phyloP scores from a whole-genome alignment of 257 asterid genomes.

The Anisodus tanguticus region DNA sequence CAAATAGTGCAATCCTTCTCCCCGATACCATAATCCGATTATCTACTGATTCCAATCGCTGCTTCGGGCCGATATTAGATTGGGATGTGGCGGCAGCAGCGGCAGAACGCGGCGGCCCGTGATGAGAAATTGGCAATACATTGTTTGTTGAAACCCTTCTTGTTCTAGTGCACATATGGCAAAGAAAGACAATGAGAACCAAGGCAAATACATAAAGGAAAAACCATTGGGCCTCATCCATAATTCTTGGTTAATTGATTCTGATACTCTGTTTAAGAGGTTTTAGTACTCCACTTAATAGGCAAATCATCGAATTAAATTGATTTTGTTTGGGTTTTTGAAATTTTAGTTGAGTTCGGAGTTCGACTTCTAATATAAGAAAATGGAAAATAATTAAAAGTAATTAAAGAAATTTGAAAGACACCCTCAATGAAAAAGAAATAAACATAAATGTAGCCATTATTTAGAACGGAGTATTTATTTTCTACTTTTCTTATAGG shows the following conservation, averaged over 20 bases:
- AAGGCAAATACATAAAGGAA: neutral
- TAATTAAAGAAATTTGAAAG: neutral
- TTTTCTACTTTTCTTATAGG: neutral
- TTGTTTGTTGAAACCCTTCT: neutral
- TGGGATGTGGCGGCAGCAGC: neutral
- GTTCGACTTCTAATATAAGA: neutral
- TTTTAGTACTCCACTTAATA: neutral
- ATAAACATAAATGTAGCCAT: neutral
- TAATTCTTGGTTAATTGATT: neutral
- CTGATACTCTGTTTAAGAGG: neutral
- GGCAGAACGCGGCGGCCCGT: neutral
- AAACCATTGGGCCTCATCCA: neutral
- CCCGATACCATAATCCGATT: neutral
- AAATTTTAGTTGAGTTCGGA: neutral
- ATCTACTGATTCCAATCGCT: neutral
- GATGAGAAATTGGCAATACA: neutral
- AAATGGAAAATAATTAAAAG: no score
- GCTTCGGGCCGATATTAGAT: neutral
- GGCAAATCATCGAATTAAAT: neutral
- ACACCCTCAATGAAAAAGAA: neutral
- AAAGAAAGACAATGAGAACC: neutral
- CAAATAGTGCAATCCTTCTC: neutral
- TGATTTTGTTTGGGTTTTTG: neutral
- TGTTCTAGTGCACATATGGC: neutral
- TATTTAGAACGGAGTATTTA: neutral